phyloP scores from a whole-genome alignment of 371 early-diverging fungal species.

The Rhizomucor pusillus region DNA sequence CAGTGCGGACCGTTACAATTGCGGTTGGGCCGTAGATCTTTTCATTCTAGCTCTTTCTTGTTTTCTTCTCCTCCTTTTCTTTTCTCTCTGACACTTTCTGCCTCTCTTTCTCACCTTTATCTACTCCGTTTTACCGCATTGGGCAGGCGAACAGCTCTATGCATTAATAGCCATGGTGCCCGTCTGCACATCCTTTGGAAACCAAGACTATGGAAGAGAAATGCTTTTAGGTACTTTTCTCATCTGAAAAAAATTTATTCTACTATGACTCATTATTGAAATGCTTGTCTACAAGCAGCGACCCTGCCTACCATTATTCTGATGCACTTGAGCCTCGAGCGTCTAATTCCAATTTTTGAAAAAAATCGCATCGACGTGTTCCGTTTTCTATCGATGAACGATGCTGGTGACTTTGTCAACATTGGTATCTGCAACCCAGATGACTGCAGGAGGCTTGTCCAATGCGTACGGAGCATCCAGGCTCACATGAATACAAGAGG shows the following conservation, averaged over 20 bases:
- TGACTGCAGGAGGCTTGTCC: constrained; percentile 22
- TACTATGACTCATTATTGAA: too few relatives aligned
- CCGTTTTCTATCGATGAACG: constrained; percentile 21
- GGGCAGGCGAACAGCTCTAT: not conserved
- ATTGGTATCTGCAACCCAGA: constrained; percentile 26
- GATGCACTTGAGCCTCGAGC: constrained; percentile 24
- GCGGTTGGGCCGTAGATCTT: too few relatives aligned
- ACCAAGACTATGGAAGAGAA: too few relatives aligned
- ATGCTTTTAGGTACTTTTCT: not conserved
- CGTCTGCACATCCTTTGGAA: too few relatives aligned
- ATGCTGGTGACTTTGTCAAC: constrained; percentile 20
- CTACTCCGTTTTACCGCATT: not conserved
- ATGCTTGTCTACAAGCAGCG: not conserved
- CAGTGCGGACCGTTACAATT: too few relatives aligned
- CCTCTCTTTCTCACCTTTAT: not conserved
- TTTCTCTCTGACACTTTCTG: not conserved
- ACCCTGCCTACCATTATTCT: constrained; percentile 24
- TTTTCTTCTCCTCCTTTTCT: constrained; percentile 1
- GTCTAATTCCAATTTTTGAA: constrained; percentile 31
- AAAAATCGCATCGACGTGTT: constrained; percentile 22
- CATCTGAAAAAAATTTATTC: not conserved
- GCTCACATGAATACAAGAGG: constrained; percentile 25
- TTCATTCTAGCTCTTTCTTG: not conserved
- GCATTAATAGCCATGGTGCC: too few relatives aligned
- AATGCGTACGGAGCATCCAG: constrained; percentile 21